These are phyloP conservation scores for Hirschfeldia incana DNA, from an alignment of 345 rosid species.

Conservation along the genomic window DNA sequence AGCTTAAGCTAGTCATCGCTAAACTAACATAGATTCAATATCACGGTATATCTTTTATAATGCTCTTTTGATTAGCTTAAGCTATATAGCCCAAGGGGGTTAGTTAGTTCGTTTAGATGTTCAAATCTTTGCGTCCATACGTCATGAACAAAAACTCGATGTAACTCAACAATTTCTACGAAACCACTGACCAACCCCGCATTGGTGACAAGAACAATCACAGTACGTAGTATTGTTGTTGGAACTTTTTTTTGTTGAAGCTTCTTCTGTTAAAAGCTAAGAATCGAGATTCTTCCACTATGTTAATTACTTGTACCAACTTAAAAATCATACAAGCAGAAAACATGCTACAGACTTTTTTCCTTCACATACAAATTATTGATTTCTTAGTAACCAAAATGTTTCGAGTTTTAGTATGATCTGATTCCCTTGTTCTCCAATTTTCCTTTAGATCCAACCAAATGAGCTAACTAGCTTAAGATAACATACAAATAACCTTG, in stretches of 20 bases:
- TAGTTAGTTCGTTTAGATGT: neutral
- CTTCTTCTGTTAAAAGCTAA: neutral
- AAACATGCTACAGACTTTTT: neutral
- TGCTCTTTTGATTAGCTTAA: neutral
- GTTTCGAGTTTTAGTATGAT: neutral
- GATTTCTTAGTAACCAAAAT: neutral
- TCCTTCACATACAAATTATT: neutral
- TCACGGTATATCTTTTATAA: too few species aligned
- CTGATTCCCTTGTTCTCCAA: neutral
- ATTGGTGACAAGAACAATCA: neutral
- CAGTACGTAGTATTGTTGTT: neutral
- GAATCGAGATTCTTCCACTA: neutral
- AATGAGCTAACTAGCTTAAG: too few species aligned
- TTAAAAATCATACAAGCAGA: neutral
- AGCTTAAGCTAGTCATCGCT: neutral
- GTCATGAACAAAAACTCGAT: neutral
- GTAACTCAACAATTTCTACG: neutral
- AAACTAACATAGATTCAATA: neutral
- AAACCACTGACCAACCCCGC: too few species aligned
- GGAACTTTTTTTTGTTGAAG: neutral
- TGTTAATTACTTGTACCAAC: neutral
- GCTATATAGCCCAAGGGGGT: neutral
- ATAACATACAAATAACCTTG: neutral
- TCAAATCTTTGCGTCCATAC: neutral
- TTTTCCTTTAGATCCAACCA: neutral